These are phyloP conservation scores for Trametes versicolor DNA, from an alignment of 1,284 basidiomycete species.

Conservation along the genomic window DNA sequence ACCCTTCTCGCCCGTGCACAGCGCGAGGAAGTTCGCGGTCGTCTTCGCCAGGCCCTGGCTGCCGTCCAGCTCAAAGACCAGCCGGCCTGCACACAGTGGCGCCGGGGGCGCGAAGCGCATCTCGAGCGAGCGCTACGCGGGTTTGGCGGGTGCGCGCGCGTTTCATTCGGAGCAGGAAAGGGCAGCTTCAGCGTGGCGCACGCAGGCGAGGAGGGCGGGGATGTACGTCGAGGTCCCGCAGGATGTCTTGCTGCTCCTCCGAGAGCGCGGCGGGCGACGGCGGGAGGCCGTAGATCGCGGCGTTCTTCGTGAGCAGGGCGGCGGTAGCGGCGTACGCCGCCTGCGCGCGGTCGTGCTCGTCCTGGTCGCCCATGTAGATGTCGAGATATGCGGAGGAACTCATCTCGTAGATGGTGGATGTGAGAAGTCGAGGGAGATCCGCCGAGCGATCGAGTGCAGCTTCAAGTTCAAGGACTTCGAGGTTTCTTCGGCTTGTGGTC, in stretches of 20 bases:
- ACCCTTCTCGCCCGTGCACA: conserved; percentile 58
- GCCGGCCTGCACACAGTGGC: conserved; percentile 48
- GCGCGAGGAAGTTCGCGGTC: conserved; percentile 55
- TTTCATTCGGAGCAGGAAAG: neutral
- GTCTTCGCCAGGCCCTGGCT: conserved; percentile 55
- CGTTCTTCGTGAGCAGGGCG: conserved; percentile 49
- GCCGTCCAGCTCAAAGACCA: conserved; percentile 52
- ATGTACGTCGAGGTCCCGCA: conserved; percentile 52
- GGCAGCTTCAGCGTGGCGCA: conserved; percentile 8
- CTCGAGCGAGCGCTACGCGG: conserved; percentile 41
- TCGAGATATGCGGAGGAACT: conserved; percentile 46
- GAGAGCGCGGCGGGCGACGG: conserved; percentile 48
- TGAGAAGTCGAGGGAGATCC: neutral
- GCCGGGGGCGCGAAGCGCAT: conserved; percentile 49
- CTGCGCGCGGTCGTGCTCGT: conserved; percentile 43
- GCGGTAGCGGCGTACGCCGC: conserved; percentile 45
- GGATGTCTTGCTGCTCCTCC: conserved; percentile 53
- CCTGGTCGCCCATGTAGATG: conserved; percentile 51
- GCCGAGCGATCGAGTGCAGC: neutral
- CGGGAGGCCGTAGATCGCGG: conserved; percentile 52
- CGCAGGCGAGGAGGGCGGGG: conserved; percentile 4
- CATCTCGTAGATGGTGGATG: neutral
- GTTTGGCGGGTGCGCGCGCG: neutral
- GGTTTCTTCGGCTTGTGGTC: too few species aligned
- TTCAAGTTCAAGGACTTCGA: neutral